Percentiles rank a stretch among this genome's conserved stretches.
Evolutionary conservation across 2,329 filamentous ascomycete species (phyloP).

Genomic region (Gyromitra esculenta): DNA sequence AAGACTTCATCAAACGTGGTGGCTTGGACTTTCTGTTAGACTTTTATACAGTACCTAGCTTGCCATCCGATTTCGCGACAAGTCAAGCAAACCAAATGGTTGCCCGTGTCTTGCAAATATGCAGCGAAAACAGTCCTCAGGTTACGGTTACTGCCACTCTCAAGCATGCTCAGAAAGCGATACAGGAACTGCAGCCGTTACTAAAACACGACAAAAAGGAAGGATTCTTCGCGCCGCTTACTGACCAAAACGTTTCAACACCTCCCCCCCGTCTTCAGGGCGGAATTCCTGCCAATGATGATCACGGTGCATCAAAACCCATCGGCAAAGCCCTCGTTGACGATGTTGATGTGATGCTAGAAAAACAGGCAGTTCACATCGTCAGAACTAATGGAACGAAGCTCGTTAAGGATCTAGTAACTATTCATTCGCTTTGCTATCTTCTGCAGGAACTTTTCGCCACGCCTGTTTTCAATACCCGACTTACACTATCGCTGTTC

Average conservation of each 20-base stretch:
- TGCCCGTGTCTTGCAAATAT: constrained; percentile 76
- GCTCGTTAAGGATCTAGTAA: constrained; percentile 79
- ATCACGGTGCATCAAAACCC: constrained; percentile 49
- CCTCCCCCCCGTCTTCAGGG: constrained; percentile 49
- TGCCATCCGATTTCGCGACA: constrained; percentile 77
- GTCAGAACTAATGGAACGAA: constrained; percentile 73
- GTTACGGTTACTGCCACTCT: constrained; percentile 83
- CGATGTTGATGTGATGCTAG: constrained; percentile 57
- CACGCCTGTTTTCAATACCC: constrained; percentile 69
- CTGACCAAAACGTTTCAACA: constrained; percentile 59
- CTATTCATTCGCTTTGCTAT: constrained; percentile 78
- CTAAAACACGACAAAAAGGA: constrained; percentile 65
- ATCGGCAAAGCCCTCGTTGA: constrained; percentile 60
- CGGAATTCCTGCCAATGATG: constrained; percentile 35
- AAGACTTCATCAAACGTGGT: constrained; percentile 77
- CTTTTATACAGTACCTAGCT: constrained; percentile 80
- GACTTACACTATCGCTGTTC: constrained; percentile 73
- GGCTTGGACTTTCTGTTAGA: constrained; percentile 87
- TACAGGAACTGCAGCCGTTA: constrained; percentile 75
- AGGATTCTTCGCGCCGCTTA: constrained; percentile 77
- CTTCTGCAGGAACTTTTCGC: constrained; percentile 79
- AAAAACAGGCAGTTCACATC: constrained; percentile 60
- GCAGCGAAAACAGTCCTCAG: constrained; percentile 83
- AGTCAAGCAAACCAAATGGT: constrained; percentile 75
- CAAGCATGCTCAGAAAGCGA: constrained; percentile 74